These are phyloP conservation scores for Theileria luwenshuni DNA, from an alignment of 169 alveolate species.

Conservation along the genomic window DNA sequence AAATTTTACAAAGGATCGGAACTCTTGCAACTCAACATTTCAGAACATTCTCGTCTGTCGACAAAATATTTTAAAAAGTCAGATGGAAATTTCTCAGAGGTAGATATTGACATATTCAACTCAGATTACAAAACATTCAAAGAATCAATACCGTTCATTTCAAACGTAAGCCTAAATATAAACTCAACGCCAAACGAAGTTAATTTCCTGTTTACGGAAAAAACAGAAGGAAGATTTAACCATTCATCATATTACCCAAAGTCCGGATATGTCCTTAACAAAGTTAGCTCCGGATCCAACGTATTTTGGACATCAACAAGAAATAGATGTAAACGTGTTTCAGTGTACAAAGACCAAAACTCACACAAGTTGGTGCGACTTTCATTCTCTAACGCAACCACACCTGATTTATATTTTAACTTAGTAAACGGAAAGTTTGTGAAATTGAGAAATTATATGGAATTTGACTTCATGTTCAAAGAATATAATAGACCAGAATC, in stretches of 20 bases:
- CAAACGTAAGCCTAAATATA: conserved; percentile 3
- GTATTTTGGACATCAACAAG: conserved; percentile 9
- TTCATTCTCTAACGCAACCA: background rate
- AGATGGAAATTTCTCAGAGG: conserved; percentile 7
- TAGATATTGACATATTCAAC: background rate
- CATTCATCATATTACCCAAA: conserved; percentile 13
- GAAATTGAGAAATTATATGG: conserved; percentile 18
- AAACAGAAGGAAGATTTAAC: background rate
- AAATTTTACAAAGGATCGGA: conserved; percentile 16
- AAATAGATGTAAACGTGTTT: conserved; percentile 1
- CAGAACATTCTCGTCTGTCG: background rate
- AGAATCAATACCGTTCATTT: conserved; percentile 10
- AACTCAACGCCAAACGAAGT: background rate
- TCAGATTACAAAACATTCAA: conserved; percentile 7
- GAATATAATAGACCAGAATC: conserved; percentile 12
- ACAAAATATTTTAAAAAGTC: conserved; percentile 8
- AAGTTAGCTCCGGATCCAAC: conserved; percentile 16
- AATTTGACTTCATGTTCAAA: conserved; percentile 12
- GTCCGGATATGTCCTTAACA: conserved; percentile 13
- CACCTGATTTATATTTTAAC: conserved; percentile 9
- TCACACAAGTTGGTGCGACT: conserved; percentile 9
- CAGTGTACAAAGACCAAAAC: background rate
- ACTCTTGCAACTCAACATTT: background rate
- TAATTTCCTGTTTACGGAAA: conserved; percentile 9
- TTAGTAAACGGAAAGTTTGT: conserved; percentile 13